Evolutionary conservation across 2,329 filamentous ascomycete genomes (phyloP), one percentile per base, ranked within the genome.

Genomic region (Colletotrichum camelliae): DNA sequence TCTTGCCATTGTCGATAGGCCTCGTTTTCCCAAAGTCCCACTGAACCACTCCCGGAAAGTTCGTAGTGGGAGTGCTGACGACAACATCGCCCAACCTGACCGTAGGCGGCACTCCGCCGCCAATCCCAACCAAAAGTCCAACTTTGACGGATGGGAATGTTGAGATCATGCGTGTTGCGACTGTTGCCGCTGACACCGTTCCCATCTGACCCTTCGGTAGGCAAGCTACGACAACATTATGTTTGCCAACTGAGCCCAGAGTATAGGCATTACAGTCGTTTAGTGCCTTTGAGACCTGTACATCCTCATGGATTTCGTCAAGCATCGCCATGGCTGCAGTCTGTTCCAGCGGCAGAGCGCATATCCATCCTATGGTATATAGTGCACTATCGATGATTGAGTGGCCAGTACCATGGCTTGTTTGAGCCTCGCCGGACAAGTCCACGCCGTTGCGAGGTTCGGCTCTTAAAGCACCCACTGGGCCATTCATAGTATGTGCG

Each of bases 211-310:
- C 79, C 1, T 76, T 77, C 1, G 79, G 68, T 4, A 82, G 74
- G 4, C 77, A 80, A 5, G 79, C 78, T 3, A 83, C 81, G 2
- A 81, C 80, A 2, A 83, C 43, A 6, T 82, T 81, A 29, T 83
- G 81, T 1, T 71, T 16, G 2, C 79, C 78, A 2, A 83, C 72
- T 1, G 77, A 77, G 5, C 80, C 81, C 70, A 78, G 81, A 0
- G 76, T 79, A 33, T 83, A 84, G 0, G 68, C 57, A 43, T 84
- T 83, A 0, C 64, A 67, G 18, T 84, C 81, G 4, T 33, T 60
- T 12, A 9, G 67, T 52, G 71, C 68, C 2, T 57, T 39, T 8
- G 79, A 78, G 9, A 29, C 70, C 5, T 29, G 13, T 1, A 79
- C 77, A 8, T 67, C 24, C 3, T 33, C 68, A 57, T 82, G 78